A percentile compares a stretch with the other conserved stretches of the same genome.
Conservation (phyloP, 2,329 filamentous ascomycete genomes). For the Aspergillus bombycis region DNA sequence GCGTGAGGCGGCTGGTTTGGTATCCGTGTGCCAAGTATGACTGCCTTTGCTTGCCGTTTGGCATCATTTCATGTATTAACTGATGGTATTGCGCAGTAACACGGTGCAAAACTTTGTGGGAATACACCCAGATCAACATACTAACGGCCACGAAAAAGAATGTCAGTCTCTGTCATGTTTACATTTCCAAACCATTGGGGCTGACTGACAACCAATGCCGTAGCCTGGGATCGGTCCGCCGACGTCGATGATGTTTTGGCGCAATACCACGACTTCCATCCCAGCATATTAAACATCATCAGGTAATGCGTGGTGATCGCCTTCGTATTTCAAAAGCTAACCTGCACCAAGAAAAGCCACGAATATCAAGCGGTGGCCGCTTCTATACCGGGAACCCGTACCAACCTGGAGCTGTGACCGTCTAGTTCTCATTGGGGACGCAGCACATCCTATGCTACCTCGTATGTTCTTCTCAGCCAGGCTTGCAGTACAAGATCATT, state of each 20-base stretch:
- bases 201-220: background rate
- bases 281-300: background rate
- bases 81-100: background rate
- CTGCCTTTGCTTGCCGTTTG: background rate
- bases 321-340: background rate
- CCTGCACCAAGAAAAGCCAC: background rate
- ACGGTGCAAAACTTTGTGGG: background rate
- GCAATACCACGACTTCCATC: background rate
- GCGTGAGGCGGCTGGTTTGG: background rate
- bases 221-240: background rate
- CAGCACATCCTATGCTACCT: conserved; percentile 30
- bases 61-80: background rate
- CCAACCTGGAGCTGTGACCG: conserved; percentile 27
- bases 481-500: background rate
- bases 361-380: conserved; percentile 25
- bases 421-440: conserved; percentile 36
- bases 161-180: background rate
- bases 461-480: background rate
- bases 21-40: background rate
- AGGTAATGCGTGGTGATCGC: background rate
- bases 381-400: conserved; percentile 32
- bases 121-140: background rate
- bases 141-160: background rate
- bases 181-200: background rate
- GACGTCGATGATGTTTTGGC: background rate